Evolutionary conservation across 805 yeast genomes (phyloP).

Genomic region (Candida lessepsii): DNA sequence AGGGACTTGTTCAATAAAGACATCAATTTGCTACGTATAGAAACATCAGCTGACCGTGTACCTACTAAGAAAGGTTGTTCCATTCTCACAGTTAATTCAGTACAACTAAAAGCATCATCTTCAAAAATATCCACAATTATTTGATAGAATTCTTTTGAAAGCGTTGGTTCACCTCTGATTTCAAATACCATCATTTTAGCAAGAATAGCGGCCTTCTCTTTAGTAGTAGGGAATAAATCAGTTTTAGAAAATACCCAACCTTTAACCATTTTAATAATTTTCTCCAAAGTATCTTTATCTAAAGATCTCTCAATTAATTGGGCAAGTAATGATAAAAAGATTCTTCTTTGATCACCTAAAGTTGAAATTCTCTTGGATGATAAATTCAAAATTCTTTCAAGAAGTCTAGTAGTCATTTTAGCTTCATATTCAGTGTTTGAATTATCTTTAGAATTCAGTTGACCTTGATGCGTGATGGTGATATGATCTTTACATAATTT

Average conservation of each 20-base stretch:
- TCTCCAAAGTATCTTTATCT: slow-evolving; percentile 70
- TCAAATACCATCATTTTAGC: slow-evolving; percentile 94
- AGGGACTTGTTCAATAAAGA: slow-evolving; percentile 71
- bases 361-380: slow-evolving; percentile 78
- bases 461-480: slow-evolving; percentile 55
- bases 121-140: slow-evolving; percentile 86
- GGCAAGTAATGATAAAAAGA: slow-evolving; percentile 80
- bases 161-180: slow-evolving; percentile 75
- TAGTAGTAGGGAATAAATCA: slow-evolving; percentile 88
- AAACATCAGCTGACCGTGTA: slow-evolving; percentile 75
- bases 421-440: slow-evolving; percentile 65
- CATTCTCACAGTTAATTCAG: slow-evolving; percentile 90
- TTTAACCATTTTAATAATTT: slow-evolving; percentile 74
- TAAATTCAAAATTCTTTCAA: slow-evolving; percentile 74
- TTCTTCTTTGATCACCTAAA: slow-evolving; percentile 91
- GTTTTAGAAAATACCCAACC: slow-evolving; percentile 85
- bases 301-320: slow-evolving; percentile 86
- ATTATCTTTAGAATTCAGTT: slow-evolving; percentile 30
- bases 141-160: slow-evolving; percentile 76
- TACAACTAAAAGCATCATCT: slow-evolving; percentile 69
- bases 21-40: slow-evolving; percentile 76
- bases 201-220: slow-evolving; percentile 92
- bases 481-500: slow-evolving; percentile 87
- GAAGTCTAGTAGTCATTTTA: slow-evolving; percentile 69
- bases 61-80: slow-evolving; percentile 97